Conservation (phyloP, 2,329 filamentous ascomycete species). For the Claviceps cyperi region DNA sequence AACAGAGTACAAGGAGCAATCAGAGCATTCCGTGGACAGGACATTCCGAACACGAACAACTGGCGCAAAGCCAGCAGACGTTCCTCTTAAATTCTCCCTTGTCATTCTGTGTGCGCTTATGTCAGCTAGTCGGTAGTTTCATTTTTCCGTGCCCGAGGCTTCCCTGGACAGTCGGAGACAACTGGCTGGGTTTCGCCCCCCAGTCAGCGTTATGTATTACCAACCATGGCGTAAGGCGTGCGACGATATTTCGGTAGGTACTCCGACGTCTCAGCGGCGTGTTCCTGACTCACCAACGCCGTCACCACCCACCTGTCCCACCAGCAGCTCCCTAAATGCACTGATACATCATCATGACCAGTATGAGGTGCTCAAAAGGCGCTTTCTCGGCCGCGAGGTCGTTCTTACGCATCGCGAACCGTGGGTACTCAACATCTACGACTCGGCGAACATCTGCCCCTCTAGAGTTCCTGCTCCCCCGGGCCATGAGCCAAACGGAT, state of each 20-base stretch:
- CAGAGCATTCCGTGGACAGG: background rate
- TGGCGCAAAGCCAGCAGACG: background rate
- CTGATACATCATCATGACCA: constrained; percentile 13
- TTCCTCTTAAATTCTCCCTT: background rate
- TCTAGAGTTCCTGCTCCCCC: constrained; percentile 28
- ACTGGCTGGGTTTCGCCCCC: background rate
- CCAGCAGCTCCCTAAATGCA: background rate
- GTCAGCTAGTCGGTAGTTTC: constrained; percentile 3
- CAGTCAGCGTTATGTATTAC: background rate
- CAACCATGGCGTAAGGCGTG: background rate
- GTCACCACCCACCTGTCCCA: background rate
- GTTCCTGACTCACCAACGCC: background rate
- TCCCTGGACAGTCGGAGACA: background rate
- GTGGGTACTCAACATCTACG: constrained; percentile 16
- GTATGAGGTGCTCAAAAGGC: constrained; percentile 22
- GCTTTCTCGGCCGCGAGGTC: constrained; percentile 23
- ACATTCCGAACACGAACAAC: background rate
- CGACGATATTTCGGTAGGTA: constrained; percentile 3
- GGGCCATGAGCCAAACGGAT: constrained; percentile 6
- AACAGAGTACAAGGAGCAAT: constrained; percentile 6
- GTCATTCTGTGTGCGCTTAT: constrained; percentile 5
- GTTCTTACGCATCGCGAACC: constrained; percentile 27
- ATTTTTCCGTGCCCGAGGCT: constrained; percentile 1
- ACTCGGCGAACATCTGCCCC: constrained; percentile 12
- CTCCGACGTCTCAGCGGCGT: background rate